A percentile compares a stretch with the other conserved stretches of the same genome.
Conservation (phyloP, 208 protist species). For the Trypanosoma brucei region DNA sequence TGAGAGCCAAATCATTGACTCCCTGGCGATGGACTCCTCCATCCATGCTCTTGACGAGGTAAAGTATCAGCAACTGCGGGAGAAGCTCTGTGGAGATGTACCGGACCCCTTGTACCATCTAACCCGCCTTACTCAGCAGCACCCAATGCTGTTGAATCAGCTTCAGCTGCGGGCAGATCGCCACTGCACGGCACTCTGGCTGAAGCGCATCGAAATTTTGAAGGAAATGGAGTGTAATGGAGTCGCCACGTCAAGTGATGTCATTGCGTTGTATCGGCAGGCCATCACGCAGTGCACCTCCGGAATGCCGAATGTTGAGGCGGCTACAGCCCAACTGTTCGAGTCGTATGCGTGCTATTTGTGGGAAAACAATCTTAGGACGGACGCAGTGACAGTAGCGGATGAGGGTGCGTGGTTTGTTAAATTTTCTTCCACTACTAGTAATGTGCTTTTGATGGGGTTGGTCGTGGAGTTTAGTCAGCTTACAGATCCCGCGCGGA, state of each 20-base stretch:
- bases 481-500: conserved; percentile 2
- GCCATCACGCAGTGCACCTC: conserved; percentile 64
- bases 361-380: conserved; percentile 24
- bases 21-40: conserved; percentile 49
- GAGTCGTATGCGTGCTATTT: conserved; percentile 40
- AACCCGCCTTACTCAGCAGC: conserved; percentile 28
- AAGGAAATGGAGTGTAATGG: conserved; percentile 39
- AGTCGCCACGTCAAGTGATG: conserved; percentile 22
- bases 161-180: conserved; percentile 50
- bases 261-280: conserved; percentile 50
- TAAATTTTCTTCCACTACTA: conserved; percentile 39
- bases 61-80: conserved; percentile 28
- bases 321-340: conserved; percentile 58
- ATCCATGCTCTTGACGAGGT: conserved; percentile 28
- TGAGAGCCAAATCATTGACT: conserved; percentile 74
- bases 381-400: conserved; percentile 37
- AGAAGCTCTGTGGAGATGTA: conserved; percentile 15
- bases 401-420: conserved; percentile 60
- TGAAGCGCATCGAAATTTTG: conserved; percentile 74
- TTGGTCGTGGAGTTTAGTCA: conserved; percentile 53
- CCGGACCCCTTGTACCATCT: conserved; percentile 40
- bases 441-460: conserved; percentile 66
- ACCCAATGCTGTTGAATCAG: conserved; percentile 65
- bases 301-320: conserved; percentile 38
- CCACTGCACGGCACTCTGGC: conserved; percentile 48